Conservation (phyloP, 345 rosid species). For the Iberis pinnata region DNA sequence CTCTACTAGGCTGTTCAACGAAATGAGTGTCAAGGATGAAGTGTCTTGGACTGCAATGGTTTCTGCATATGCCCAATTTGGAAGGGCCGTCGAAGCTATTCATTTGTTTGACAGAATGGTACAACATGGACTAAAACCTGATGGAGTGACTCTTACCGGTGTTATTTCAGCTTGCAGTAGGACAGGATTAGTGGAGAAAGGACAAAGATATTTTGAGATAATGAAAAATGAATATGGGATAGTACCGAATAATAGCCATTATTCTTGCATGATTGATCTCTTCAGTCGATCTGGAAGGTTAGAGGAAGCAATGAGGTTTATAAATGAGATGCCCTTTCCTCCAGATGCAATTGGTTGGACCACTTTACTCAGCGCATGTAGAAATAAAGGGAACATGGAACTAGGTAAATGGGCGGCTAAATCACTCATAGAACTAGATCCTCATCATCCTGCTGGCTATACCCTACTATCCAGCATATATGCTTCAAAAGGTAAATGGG, state of each 20-base stretch:
- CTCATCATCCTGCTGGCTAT: constrained; percentile 76
- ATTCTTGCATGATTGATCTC: constrained; percentile 92
- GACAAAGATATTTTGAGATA: constrained; percentile 53
- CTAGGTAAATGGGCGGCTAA: constrained; percentile 83
- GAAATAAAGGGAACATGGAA: constrained; percentile 54
- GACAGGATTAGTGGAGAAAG: constrained; percentile 82
- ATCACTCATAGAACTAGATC: constrained; percentile 67
- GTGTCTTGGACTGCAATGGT: constrained; percentile 92
- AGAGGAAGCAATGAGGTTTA: constrained; percentile 69
- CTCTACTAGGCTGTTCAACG: constrained; percentile 52
- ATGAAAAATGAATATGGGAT: constrained; percentile 56
- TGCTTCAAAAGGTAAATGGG: constrained; percentile 70
- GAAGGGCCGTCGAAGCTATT: constrained; percentile 70
- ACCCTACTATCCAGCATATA: constrained; percentile 64
- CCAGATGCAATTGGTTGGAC: constrained; percentile 87
- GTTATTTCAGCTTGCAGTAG: constrained; percentile 92
- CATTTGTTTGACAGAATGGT: constrained; percentile 70
- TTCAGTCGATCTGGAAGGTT: constrained; percentile 78
- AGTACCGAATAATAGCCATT: constrained; percentile 56
- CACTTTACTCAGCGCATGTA: constrained; percentile 81
- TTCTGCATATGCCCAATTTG: constrained; percentile 79
- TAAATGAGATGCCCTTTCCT: constrained; percentile 60
- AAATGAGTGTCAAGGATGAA: constrained; percentile 69
- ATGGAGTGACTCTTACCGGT: constrained; percentile 78
- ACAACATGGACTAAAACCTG: constrained; percentile 61